Evolutionary conservation across 495 filamentous ascomycete genomes (phyloP), one percentile per base, ranked within the genome.

Genomic region (Daldinia concentrica): DNA sequence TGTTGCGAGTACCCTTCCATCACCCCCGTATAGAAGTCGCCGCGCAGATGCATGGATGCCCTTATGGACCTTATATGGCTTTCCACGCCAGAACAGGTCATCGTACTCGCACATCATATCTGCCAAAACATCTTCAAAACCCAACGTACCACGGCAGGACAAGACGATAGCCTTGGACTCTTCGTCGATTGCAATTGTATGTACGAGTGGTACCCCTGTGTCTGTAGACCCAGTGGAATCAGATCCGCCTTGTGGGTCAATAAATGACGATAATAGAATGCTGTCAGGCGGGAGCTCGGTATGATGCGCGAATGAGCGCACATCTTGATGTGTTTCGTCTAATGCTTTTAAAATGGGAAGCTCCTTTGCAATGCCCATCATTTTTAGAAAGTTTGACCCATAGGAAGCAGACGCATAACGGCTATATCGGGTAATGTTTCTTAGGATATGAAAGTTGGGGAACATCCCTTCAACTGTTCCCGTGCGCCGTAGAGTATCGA

Each of bases 41-140:
- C 87, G 82, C 3, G 92, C 92, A 3, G 91, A 93, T 12, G 91
- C 91, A 69, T 92, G 89, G 71, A 94, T 92, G n/a, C 92, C 92
- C 75, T 93, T 93, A 79, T 94, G 92, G 0, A 93, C 91, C 59
- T 90, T 89, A 80, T 93, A 93, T 3, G 76, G 75, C 56, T 83
- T 86, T 14, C 90, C 90, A 56, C 89, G 86, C 85, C 90, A 91
- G 32, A 82, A 68, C 0, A 94, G 83, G 55, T 90, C 87, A 68
- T 93, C 91, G 64, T 92, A 94, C 62, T 93, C 92, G 75, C 92
- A 94, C 36, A 90, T 91, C 86, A 93, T 88, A 70, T 94, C 92
- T 11, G 91, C 91, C 15, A 94, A 83, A 12, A 93, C 87, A 69
- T 94, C 92, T 72, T 94, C 91, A 67, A 94, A 93, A 0, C 91